Conservation (phyloP, 2,329 filamentous ascomycete species). For the Xylariales sp. region DNA sequence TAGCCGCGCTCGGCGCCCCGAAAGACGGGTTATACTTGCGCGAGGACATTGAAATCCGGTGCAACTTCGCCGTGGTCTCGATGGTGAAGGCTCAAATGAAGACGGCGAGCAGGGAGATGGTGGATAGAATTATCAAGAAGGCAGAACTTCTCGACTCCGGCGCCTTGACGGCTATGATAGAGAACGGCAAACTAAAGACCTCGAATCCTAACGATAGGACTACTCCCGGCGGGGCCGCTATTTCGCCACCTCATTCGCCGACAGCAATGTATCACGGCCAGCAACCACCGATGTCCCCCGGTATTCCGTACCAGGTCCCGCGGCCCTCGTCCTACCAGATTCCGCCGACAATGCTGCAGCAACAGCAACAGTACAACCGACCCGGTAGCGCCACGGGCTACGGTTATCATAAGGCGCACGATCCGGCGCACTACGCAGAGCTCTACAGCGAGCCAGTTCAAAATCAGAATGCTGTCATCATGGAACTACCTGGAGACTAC, state of each 20-base stretch:
- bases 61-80: conserved; percentile 59
- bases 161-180: conserved; percentile 62
- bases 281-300: conserved; percentile 24
- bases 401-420: conserved; percentile 15
- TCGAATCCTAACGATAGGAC: conserved; percentile 39
- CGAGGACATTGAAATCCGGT: conserved; percentile 67
- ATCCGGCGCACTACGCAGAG: conserved; percentile 30
- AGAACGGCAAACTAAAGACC: conserved; percentile 59
- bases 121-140: conserved; percentile 66
- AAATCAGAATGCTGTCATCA: conserved; percentile 12
- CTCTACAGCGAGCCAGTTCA: conserved; percentile 26
- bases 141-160: conserved; percentile 65
- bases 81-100: conserved; percentile 67
- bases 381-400: conserved; percentile 22
- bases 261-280: conserved; percentile 12
- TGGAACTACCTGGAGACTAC: conserved; percentile 45
- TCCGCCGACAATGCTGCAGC: conserved; percentile 10
- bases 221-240: conserved; percentile 16
- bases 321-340: conserved; percentile 27
- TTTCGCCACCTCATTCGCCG: conserved; percentile 22
- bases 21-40: conserved; percentile 63
- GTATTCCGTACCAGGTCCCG: conserved; percentile 34
- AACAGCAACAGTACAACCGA: conserved; percentile 20
- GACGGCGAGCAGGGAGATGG: conserved; percentile 63
- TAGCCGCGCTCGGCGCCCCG: conserved; percentile 54